A percentile compares a stretch with the other conserved stretches of the same genome.
phyloP scores from a whole-genome alignment of 164 flowering plant genomes.

The Platanus orientalis region DNA sequence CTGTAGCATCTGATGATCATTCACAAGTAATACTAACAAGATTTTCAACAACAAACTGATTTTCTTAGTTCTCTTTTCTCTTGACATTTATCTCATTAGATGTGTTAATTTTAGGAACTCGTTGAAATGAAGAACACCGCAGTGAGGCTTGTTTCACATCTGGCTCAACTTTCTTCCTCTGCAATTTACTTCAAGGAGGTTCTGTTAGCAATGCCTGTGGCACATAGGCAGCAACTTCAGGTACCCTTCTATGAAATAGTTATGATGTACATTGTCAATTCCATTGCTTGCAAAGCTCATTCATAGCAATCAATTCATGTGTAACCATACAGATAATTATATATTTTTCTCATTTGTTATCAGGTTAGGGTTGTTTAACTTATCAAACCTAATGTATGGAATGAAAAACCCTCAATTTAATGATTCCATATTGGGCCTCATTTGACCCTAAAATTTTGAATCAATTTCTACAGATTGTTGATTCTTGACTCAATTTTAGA shows the following conservation, averaged over 20 bases:
- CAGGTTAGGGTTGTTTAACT: neutral
- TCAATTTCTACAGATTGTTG: neutral
- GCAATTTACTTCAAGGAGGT: slow-evolving; percentile 68
- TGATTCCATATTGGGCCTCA: neutral
- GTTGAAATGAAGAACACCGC: slow-evolving; percentile 55
- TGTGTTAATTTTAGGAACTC: slow-evolving; percentile 47
- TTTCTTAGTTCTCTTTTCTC: neutral
- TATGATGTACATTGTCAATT: neutral
- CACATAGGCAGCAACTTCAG: slow-evolving; percentile 79
- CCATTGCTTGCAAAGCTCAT: neutral
- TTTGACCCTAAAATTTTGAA: neutral
- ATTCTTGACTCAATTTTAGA: neutral
- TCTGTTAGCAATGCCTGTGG: slow-evolving; percentile 63
- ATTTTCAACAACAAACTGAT: neutral
- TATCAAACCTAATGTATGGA: neutral
- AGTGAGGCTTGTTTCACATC: slow-evolving; percentile 69
- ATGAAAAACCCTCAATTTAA: neutral
- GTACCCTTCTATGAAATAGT: slow-evolving; percentile 24
- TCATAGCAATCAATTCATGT: neutral
- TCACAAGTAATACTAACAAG: slow-evolving; percentile 42
- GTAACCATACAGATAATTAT: no score
- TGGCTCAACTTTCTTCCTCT: slow-evolving; percentile 80
- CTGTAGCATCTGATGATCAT: slow-evolving; percentile 34
- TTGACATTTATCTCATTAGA: slow-evolving; percentile 1
- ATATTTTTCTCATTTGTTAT: neutral